A percentile compares a stretch with the other conserved stretches of the same genome.
phyloP scores from a whole-genome alignment of 305 asterid genomes.

The Solanum aculeatissimum region DNA sequence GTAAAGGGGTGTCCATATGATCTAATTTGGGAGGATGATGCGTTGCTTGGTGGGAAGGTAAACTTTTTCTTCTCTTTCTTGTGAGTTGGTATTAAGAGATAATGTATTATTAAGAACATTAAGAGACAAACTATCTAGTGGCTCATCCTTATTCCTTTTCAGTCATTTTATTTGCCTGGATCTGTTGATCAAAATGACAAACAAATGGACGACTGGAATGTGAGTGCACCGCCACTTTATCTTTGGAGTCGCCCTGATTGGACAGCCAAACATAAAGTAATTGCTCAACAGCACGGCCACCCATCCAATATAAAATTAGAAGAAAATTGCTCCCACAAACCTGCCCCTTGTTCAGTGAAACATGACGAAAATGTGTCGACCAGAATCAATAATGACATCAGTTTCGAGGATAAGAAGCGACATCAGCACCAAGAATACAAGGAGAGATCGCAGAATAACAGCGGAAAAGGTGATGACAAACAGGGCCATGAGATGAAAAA shows the following conservation, averaged over 20 bases:
- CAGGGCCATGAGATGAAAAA: not conserved
- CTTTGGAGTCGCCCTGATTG: slow-evolving; percentile 80
- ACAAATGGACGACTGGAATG: slow-evolving; percentile 84
- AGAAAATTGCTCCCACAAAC: slow-evolving; percentile 5
- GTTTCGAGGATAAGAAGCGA: not conserved
- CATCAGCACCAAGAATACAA: not conserved
- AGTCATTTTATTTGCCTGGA: slow-evolving; percentile 94
- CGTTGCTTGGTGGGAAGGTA: slow-evolving; percentile 63
- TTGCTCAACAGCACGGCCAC: slow-evolving; percentile 56
- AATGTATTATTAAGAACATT: not conserved
- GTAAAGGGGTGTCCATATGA: slow-evolving; percentile 40
- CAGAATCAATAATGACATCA: not conserved
- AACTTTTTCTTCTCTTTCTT: not conserved
- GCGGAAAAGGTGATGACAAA: not conserved
- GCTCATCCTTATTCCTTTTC: slow-evolving; percentile 7
- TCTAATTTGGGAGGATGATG: slow-evolving; percentile 73
- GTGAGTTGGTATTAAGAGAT: not conserved
- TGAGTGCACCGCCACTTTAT: slow-evolving; percentile 50
- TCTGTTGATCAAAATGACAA: slow-evolving; percentile 59
- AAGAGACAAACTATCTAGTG: not conserved
- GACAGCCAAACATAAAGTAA: slow-evolving; percentile 51
- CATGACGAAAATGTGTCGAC: not conserved
- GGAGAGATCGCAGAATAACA: not conserved
- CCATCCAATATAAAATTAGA: slow-evolving; percentile 16
- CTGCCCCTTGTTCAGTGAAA: not conserved